Percentiles rank a stretch among this genome's conserved stretches.
These are phyloP conservation scores for Chondrostereum purpureum DNA, from an alignment of 1,284 basidiomycete species.

Conservation along the genomic window DNA sequence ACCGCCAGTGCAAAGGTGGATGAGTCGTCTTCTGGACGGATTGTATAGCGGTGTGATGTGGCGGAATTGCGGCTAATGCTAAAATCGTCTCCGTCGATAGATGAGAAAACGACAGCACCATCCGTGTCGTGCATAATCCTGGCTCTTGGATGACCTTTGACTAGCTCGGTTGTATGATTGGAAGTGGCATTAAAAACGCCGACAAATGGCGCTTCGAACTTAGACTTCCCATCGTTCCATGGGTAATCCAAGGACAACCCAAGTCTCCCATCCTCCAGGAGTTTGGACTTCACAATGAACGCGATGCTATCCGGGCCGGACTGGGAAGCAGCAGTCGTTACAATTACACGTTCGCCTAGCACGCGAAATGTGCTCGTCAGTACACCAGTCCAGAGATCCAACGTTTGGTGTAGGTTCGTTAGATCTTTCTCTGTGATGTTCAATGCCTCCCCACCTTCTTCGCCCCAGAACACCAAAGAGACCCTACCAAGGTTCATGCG, in stretches of 20 bases:
- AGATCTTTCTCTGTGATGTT: neutral
- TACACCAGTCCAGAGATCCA: slow-evolving; percentile 52
- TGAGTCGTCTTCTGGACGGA: slow-evolving; percentile 22
- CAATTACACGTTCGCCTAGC: slow-evolving; percentile 27
- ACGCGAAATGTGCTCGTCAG: slow-evolving; percentile 40
- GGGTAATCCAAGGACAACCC: slow-evolving; percentile 56
- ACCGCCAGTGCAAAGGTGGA: slow-evolving; percentile 28
- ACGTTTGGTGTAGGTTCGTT: slow-evolving; percentile 26
- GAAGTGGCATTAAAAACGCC: slow-evolving; percentile 40
- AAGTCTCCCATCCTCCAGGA: slow-evolving; percentile 33
- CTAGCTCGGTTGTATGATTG: slow-evolving; percentile 40
- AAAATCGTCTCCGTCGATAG: slow-evolving; percentile 34
- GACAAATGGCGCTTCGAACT: slow-evolving; percentile 55
- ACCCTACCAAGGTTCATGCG: slow-evolving; percentile 37
- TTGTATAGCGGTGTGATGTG: slow-evolving; percentile 37
- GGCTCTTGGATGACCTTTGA: slow-evolving; percentile 16
- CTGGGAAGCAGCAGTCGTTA: slow-evolving; percentile 34
- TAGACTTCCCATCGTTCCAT: slow-evolving; percentile 49
- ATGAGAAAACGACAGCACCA: slow-evolving; percentile 36
- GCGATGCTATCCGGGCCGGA: slow-evolving; percentile 35
- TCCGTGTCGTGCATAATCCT: slow-evolving; percentile 37
- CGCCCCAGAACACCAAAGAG: slow-evolving; percentile 14
- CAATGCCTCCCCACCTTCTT: neutral
- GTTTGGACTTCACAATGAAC: slow-evolving; percentile 33
- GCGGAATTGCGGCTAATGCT: slow-evolving; percentile 36